Percentiles rank a stretch among this genome's conserved stretches.
These are phyloP conservation scores for Podospora appendiculata DNA, from an alignment of 495 filamentous ascomycete genomes.

Conservation along the genomic window DNA sequence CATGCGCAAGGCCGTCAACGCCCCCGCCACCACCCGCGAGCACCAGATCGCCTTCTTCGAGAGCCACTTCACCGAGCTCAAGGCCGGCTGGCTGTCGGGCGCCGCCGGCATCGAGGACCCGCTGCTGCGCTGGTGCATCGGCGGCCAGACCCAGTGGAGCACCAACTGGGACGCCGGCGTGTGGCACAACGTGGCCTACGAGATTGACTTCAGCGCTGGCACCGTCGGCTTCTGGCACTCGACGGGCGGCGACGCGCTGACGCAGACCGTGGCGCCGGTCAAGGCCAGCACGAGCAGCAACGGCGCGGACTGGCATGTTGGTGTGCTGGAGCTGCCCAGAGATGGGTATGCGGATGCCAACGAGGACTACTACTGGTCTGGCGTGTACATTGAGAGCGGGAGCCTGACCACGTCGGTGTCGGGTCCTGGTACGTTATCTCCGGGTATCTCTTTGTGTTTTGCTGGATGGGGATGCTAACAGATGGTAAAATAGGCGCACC, in stretches of 20 bases:
- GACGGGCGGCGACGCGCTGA: constrained; percentile 48
- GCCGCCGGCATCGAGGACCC: constrained; percentile 45
- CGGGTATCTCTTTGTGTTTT: background rate
- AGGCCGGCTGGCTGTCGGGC: constrained; percentile 58
- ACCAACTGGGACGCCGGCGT: constrained; percentile 44
- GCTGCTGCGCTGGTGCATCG: constrained; percentile 34
- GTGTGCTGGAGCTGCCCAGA: constrained; percentile 59
- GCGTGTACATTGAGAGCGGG: constrained; percentile 64
- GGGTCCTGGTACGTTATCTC: constrained; percentile 19
- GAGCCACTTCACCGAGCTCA: constrained; percentile 70
- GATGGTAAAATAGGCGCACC: constrained; percentile 2
- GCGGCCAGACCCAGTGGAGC: constrained; percentile 36
- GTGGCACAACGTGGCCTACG: constrained; percentile 74
- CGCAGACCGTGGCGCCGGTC: constrained; percentile 47
- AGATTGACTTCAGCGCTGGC: constrained; percentile 53
- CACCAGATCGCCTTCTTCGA: constrained; percentile 74
- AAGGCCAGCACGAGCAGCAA: constrained; percentile 55
- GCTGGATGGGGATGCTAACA: background rate
- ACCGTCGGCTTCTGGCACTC: constrained; percentile 66
- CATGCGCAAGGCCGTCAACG: constrained; percentile 49
- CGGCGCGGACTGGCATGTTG: constrained; percentile 71
- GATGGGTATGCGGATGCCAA: constrained; percentile 42
- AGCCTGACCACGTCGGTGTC: constrained; percentile 45
- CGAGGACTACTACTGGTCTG: constrained; percentile 68
- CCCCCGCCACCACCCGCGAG: constrained; percentile 53